Conservation (phyloP, 2,329 filamentous ascomycete genomes). For the Talaromyces funiculosus region DNA sequence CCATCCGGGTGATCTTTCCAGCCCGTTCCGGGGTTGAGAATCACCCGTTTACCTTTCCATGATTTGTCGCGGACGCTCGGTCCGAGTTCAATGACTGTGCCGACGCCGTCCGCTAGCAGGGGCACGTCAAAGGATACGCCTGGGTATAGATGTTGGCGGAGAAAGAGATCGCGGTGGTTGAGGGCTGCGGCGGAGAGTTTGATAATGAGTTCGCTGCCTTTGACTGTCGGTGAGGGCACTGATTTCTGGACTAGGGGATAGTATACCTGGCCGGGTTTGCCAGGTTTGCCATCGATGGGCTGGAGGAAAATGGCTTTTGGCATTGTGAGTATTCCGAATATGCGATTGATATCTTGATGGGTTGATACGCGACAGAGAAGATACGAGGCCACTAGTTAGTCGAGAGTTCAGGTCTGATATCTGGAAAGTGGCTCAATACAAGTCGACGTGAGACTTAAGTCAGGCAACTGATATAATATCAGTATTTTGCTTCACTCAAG, state of each 20-base stretch:
- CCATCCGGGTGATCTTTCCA: constrained; percentile 69
- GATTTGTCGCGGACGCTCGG: constrained; percentile 46
- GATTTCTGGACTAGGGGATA: constrained; percentile 50
- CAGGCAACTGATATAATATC: neutral
- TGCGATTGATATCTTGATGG: neutral
- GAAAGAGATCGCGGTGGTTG: constrained; percentile 93
- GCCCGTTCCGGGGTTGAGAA: constrained; percentile 71
- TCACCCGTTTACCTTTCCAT: constrained; percentile 63
- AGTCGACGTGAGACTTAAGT: neutral
- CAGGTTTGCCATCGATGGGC: constrained; percentile 55
- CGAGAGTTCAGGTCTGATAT: neutral
- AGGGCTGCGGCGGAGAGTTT: constrained; percentile 73
- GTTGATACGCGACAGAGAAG: neutral
- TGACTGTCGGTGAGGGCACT: constrained; percentile 58
- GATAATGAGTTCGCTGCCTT: constrained; percentile 65
- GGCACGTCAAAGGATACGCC: constrained; percentile 72
- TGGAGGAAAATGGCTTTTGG: constrained; percentile 42
- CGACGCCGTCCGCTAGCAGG: constrained; percentile 76
- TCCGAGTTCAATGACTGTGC: constrained; percentile 63
- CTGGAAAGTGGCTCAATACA: neutral
- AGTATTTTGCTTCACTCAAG: neutral
- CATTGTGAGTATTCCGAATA: constrained; percentile 24
- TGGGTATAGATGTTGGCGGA: constrained; percentile 87
- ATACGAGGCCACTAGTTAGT: neutral
- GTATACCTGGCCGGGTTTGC: constrained; percentile 81